Conservation (phyloP, 179 eudicot species). For the Drosera spatulata region DNA sequence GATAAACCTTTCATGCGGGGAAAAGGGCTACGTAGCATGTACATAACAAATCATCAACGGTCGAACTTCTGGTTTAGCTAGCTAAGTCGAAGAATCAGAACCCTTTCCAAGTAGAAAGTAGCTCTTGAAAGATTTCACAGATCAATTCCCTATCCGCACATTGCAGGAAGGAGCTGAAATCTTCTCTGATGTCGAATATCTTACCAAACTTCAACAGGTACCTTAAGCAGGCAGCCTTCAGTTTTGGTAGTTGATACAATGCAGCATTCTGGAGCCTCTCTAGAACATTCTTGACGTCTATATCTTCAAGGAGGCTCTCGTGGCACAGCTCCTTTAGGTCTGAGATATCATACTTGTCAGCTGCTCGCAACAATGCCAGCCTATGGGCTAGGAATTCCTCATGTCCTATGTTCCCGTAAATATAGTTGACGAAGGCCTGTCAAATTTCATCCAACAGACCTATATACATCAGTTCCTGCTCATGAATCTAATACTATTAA, state of each 20-base stretch:
- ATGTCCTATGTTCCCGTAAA: slow-evolving; percentile 45
- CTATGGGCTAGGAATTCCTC: slow-evolving; percentile 55
- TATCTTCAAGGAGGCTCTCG: slow-evolving; percentile 67
- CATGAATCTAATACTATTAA: too few relatives aligned
- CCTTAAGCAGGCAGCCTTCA: slow-evolving; percentile 54
- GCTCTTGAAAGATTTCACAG: slow-evolving; percentile 58
- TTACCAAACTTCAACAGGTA: slow-evolving; percentile 83
- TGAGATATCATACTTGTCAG: slow-evolving; percentile 70
- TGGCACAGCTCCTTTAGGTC: slow-evolving; percentile 84
- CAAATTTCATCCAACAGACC: slow-evolving; percentile 8
- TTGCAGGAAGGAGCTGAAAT: slow-evolving; percentile 52
- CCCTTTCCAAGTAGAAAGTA: slow-evolving; percentile 84
- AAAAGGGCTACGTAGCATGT: not conserved
- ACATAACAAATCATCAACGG: not conserved
- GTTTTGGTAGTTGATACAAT: slow-evolving; percentile 56
- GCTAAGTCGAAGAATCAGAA: slow-evolving; percentile 24
- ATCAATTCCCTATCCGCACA: slow-evolving; percentile 71
- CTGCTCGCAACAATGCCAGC: slow-evolving; percentile 61
- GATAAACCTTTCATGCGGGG: too few relatives aligned
- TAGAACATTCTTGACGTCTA: slow-evolving; percentile 60
- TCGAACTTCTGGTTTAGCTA: not conserved
- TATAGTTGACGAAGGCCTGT: slow-evolving; percentile 59
- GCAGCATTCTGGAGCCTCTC: slow-evolving; percentile 73
- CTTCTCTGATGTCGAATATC: slow-evolving; percentile 68
- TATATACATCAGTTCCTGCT: too few relatives aligned